Conservation (phyloP, 768 basidiomycete genomes). For the Suillus occidentalis region DNA sequence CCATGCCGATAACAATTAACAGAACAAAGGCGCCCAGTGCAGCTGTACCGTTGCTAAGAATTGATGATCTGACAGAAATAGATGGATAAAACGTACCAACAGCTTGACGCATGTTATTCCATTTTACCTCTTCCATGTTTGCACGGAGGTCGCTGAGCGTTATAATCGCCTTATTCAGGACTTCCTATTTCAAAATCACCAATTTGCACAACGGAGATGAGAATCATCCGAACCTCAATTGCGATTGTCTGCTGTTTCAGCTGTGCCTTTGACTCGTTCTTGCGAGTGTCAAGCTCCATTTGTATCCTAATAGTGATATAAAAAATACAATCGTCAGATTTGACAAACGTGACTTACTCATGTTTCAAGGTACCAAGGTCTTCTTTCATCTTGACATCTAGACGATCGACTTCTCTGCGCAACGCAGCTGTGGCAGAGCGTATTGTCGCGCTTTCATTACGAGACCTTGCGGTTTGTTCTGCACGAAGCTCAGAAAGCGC, state of each 20-base stretch:
- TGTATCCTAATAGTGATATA: constrained; percentile 65
- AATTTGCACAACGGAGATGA: background rate
- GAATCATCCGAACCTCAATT: constrained; percentile 61
- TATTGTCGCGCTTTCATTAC: constrained; percentile 84
- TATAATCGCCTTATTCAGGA: constrained; percentile 74
- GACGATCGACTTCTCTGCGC: constrained; percentile 80
- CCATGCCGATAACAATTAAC: constrained; percentile 70
- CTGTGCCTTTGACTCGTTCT: constrained; percentile 86
- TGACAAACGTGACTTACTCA: constrained; percentile 59
- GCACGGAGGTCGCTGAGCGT: constrained; percentile 77
- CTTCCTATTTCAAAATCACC: constrained; percentile 46
- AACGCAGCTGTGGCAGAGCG: constrained; percentile 73
- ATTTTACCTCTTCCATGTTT: constrained; percentile 80
- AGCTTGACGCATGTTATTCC: constrained; percentile 85
- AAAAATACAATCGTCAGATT: background rate
- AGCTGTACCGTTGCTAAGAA: constrained; percentile 37
- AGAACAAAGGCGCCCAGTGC: constrained; percentile 65
- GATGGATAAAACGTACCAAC: constrained; percentile 52
- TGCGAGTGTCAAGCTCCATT: constrained; percentile 93
- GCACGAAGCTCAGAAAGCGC: constrained; percentile 88
- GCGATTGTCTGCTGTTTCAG: constrained; percentile 80
- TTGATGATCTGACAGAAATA: background rate
- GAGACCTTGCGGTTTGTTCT: constrained; percentile 77
- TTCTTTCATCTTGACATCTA: constrained; percentile 93
- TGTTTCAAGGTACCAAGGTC: constrained; percentile 87